Conservation (phyloP, 2,329 filamentous ascomycete genomes). For the Arthrobotrys sinensis region DNA sequence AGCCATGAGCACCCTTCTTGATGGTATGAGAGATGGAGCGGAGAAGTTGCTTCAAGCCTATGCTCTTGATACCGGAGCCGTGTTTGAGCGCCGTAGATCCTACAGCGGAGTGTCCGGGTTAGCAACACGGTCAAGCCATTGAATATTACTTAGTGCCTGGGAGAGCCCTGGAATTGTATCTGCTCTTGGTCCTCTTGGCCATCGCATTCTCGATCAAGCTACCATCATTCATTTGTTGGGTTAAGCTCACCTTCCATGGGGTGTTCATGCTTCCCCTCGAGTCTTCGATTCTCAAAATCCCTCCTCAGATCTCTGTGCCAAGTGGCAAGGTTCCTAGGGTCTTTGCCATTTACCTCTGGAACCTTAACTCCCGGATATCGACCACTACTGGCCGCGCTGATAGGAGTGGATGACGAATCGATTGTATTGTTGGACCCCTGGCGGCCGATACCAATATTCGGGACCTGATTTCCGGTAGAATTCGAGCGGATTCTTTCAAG, state of each 20-base stretch:
- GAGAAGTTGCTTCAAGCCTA: slow-evolving; percentile 47
- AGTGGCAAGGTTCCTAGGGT: slow-evolving; percentile 43
- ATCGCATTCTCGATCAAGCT: not conserved
- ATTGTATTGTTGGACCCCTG: not conserved
- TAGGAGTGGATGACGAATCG: slow-evolving; percentile 15
- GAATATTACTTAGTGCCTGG: too few species aligned
- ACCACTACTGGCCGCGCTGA: slow-evolving; percentile 11
- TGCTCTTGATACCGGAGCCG: slow-evolving; percentile 42
- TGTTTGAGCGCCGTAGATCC: slow-evolving; percentile 41
- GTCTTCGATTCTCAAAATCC: slow-evolving; percentile 46
- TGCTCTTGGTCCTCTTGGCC: too few species aligned
- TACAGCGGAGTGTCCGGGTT: slow-evolving; percentile 14
- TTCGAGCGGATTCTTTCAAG: slow-evolving; percentile 27
- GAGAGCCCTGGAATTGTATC: too few species aligned
- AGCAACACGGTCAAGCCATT: slow-evolving; percentile 48
- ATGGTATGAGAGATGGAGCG: slow-evolving; percentile 27
- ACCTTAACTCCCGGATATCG: slow-evolving; percentile 5
- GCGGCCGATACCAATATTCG: not conserved
- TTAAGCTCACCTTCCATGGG: slow-evolving; percentile 49
- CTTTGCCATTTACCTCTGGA: slow-evolving; percentile 32
- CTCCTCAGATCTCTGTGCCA: slow-evolving; percentile 32
- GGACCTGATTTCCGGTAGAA: not conserved
- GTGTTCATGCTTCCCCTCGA: slow-evolving; percentile 52
- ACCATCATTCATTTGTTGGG: slow-evolving; percentile 3
- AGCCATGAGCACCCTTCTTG: slow-evolving; percentile 13